Evolutionary conservation across 306 rosid genomes (phyloP).

Genomic region (Casuarina glauca): DNA sequence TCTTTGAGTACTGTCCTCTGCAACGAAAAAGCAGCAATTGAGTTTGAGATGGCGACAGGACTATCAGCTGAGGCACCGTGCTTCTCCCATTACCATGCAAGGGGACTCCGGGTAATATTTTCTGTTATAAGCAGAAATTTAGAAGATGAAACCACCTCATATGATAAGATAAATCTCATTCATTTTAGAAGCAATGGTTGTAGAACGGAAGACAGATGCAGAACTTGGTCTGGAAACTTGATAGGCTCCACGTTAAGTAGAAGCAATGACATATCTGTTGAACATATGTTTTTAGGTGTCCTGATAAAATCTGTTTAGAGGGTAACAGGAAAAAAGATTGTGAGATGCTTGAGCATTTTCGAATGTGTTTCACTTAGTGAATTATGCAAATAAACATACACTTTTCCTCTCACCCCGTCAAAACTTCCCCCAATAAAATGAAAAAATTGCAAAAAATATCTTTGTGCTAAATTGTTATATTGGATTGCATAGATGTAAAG

Average conservation of each 20-base stretch:
- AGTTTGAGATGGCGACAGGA: constrained; percentile 25
- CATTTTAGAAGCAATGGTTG: not conserved
- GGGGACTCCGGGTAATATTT: constrained; percentile 25
- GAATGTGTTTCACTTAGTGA: not conserved
- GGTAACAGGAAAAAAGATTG: too few species aligned
- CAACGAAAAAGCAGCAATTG: not conserved
- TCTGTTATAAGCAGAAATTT: not conserved
- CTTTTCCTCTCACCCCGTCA: too few species aligned
- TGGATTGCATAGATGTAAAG: too few species aligned
- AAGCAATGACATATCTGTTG: too few species aligned
- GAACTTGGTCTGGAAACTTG: too few species aligned
- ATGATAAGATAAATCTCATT: too few species aligned
- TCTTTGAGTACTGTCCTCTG: not conserved
- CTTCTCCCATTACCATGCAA: constrained; percentile 5
- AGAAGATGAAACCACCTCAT: not conserved
- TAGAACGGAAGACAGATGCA: not conserved
- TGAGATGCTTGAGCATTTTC: not conserved
- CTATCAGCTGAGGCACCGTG: constrained; percentile 7
- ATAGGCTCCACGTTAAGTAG: not conserved
- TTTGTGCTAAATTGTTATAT: too few species aligned
- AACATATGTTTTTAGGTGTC: too few species aligned
- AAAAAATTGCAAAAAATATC: too few species aligned
- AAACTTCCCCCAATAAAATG: too few species aligned
- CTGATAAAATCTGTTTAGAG: too few species aligned
- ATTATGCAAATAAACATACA: not conserved